Conservation (phyloP, 2,329 filamentous ascomycete genomes). For the Hymenoscyphus linearis region DNA sequence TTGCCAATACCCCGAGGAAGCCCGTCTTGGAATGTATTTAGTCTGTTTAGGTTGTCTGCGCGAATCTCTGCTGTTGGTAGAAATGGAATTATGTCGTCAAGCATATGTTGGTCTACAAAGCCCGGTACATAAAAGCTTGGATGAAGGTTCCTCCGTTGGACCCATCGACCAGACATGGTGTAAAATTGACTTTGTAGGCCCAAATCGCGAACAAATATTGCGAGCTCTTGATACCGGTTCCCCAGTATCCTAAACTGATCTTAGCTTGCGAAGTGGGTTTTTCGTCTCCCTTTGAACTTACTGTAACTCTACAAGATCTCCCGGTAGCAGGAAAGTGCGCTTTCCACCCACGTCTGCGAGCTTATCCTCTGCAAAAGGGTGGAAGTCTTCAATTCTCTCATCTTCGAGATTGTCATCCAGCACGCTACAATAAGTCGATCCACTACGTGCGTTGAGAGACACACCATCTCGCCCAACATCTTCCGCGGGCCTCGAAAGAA, state of each 20-base stretch:
- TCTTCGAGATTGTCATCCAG: slow-evolving; percentile 17
- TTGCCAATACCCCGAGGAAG: slow-evolving; percentile 42
- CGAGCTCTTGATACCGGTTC: slow-evolving; percentile 33
- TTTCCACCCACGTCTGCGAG: slow-evolving; percentile 39
- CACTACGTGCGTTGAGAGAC: background rate
- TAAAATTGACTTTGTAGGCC: slow-evolving; percentile 41
- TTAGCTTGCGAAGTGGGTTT: background rate
- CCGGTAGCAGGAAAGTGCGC: slow-evolving; percentile 29
- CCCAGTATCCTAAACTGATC: slow-evolving; percentile 8
- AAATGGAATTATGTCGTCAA: slow-evolving; percentile 40
- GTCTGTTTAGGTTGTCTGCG: slow-evolving; percentile 31
- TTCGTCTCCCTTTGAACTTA: slow-evolving; percentile 12
- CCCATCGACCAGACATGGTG: slow-evolving; percentile 45
- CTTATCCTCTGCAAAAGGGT: slow-evolving; percentile 40
- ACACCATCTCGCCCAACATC: background rate
- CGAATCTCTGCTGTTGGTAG: slow-evolving; percentile 38
- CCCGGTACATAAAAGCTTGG: slow-evolving; percentile 41
- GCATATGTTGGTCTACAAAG: slow-evolving; percentile 38
- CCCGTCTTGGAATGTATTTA: slow-evolving; percentile 35
- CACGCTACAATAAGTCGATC: slow-evolving; percentile 9
- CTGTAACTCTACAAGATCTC: slow-evolving; percentile 32
- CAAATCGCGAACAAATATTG: slow-evolving; percentile 42
- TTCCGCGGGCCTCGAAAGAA: background rate
- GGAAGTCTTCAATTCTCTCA: slow-evolving; percentile 23
- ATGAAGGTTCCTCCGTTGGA: slow-evolving; percentile 31